Base-by-base conservation (phyloP, 2,329 filamentous ascomycete genomes). In the Aspergillus sp. region DNA sequence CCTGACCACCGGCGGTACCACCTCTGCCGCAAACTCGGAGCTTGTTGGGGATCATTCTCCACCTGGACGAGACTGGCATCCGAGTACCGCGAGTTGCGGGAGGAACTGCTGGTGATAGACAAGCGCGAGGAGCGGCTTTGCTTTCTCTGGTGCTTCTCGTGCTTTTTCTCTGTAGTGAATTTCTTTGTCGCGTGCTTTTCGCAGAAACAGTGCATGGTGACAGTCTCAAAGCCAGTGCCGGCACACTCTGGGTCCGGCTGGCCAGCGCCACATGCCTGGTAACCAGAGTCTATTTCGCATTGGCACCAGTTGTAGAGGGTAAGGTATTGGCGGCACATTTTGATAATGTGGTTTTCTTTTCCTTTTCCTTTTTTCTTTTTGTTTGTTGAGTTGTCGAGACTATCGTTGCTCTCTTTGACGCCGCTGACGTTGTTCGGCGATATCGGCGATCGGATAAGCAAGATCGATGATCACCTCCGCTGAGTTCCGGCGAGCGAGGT, bases 141-240 rank as follows among this genome's bases (percentile, higher is more conserved):
- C 42, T 55, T 54, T 56, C 67, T 69, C 56, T 64, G 64, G n/a
- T 56, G 65, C 53, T 71, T 68, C 30, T 68, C 64, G n/a, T 57
- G 65, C 53, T 71, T 68, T 36, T 68, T 68, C 64, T 72, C 68
- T 3, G 66, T 64, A 57, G 64, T 68, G 61, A 71, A 75, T 22
- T 65, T 64, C 18, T 59, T 70, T 9, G 65, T 70, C 24, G 71
- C 72, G 44, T 76, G 73, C 3, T 60, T 59, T 55, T 72, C 64
- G 61, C 73, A 75, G 63, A 73, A 76, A 52, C 72, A 75, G 43
- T 76, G 71, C 71, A 76, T 70, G 41, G 70, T 71, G 3, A 74
- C 71, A 2, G 69, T 72, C 49, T 76, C 67, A 15, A 73, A 48
- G 1, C 69, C 70, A 11, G 67, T 63, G 52, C 57, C 63, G 52